These are phyloP conservation scores for Backusella psychrophila DNA, from an alignment of 192 early-diverging fungal species.

Conservation along the genomic window DNA sequence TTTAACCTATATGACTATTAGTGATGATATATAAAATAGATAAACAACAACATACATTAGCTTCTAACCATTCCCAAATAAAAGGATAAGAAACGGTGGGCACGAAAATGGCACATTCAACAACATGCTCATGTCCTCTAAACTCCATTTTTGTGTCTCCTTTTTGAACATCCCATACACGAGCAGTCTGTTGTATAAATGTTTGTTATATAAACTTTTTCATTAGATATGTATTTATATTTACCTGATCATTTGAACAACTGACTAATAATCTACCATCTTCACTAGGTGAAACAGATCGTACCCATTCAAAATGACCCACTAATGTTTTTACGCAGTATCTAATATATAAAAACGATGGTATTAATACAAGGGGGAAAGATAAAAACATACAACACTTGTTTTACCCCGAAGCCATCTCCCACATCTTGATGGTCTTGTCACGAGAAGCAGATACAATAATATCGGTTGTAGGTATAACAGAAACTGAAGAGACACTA, in stretches of 20 bases:
- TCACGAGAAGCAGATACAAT: constrained; percentile 88
- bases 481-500: constrained; percentile 77
- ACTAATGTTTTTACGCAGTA: constrained; percentile 81
- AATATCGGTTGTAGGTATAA: constrained; percentile 72
- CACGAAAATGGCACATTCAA: constrained; percentile 87
- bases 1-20: constrained; percentile 29
- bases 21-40: not conserved
- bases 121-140: constrained; percentile 93
- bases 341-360: constrained; percentile 30
- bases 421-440: constrained; percentile 91
- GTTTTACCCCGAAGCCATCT: constrained; percentile 68
- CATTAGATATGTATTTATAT: not conserved
- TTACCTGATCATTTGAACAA: constrained; percentile 83
- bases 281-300: constrained; percentile 60
- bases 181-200: constrained; percentile 58
- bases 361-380: not conserved
- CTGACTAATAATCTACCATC: constrained; percentile 78
- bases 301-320: constrained; percentile 91
- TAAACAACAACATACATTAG: constrained; percentile 37
- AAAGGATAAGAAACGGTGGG: constrained; percentile 64
- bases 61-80: constrained; percentile 69
- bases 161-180: constrained; percentile 72
- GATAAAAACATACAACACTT: not conserved
- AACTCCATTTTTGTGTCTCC: constrained; percentile 79
- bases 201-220: not conserved